Evolutionary conservation across 768 basidiomycete species (phyloP).

Genomic region (Podaxis mareebaensis): DNA sequence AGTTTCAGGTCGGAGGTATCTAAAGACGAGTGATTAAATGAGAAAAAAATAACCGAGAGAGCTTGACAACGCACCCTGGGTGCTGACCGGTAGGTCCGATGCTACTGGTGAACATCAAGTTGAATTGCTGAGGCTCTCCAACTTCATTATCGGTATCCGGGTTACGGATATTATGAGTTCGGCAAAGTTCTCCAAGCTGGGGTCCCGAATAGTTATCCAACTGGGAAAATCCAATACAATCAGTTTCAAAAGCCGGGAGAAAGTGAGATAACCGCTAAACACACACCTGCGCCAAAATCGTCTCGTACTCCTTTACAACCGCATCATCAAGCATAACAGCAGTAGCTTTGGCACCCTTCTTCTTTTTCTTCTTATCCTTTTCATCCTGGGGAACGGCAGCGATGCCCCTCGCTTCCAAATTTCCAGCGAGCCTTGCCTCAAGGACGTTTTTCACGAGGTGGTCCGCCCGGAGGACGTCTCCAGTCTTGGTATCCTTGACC

Average conservation of each 20-base stretch:
- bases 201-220: constrained; percentile 93
- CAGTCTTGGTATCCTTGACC: constrained; percentile 95
- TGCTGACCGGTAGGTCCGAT: constrained; percentile 98
- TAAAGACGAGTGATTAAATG: constrained; percentile 29
- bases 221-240: constrained; percentile 35
- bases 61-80: constrained; percentile 65
- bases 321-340: constrained; percentile 76
- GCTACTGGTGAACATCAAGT: constrained; percentile 97
- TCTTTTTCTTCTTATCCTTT: constrained; percentile 73
- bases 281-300: constrained; percentile 83
- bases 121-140: constrained; percentile 92
- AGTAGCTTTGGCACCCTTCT: constrained; percentile 66
- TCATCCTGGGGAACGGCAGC: constrained; percentile 61
- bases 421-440: constrained; percentile 85
- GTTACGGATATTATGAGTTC: constrained; percentile 76
- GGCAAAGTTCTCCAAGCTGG: constrained; percentile 85
- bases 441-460: constrained; percentile 93
- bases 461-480: constrained; percentile 95
- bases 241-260: constrained; percentile 6
- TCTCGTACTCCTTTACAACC: constrained; percentile 76
- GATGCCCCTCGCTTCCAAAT: constrained; percentile 83
- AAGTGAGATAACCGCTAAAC: neutral
- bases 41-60: constrained; percentile 10
- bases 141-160: constrained; percentile 94
- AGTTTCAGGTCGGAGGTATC: constrained; percentile 96